These are phyloP conservation scores for Colletotrichum destructivum DNA, from an alignment of 2,329 filamentous ascomycete species.

Conservation along the genomic window DNA sequence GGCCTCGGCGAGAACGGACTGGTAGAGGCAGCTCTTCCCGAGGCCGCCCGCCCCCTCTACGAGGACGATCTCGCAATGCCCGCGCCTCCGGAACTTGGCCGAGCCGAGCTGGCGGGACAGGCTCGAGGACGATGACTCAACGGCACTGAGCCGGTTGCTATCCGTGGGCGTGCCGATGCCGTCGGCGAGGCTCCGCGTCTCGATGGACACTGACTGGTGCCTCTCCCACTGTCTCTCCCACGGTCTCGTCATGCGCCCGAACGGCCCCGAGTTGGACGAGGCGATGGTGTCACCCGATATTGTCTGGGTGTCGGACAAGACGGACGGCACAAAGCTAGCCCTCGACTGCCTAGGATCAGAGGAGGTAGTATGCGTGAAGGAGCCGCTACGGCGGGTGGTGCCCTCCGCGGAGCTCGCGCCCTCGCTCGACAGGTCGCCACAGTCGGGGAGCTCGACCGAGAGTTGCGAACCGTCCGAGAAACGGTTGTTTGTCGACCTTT, in stretches of 20 bases:
- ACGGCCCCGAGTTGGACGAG: slow-evolving; percentile 59
- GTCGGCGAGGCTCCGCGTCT: slow-evolving; percentile 64
- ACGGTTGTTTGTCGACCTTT: slow-evolving; percentile 59
- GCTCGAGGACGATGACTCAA: slow-evolving; percentile 64
- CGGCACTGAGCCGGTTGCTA: slow-evolving; percentile 58
- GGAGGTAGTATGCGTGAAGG: slow-evolving; percentile 62
- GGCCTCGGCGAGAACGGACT: slow-evolving; percentile 74
- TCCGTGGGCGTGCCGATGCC: slow-evolving; percentile 56
- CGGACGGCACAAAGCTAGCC: slow-evolving; percentile 58
- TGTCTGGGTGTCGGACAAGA: slow-evolving; percentile 58
- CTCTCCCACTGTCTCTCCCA: slow-evolving; percentile 73
- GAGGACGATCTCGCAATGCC: slow-evolving; percentile 75
- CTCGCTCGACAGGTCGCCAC: slow-evolving; percentile 71
- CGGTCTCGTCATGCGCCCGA: slow-evolving; percentile 57
- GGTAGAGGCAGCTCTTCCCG: slow-evolving; percentile 77
- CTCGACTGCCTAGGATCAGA: slow-evolving; percentile 59
- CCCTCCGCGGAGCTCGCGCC: slow-evolving; percentile 72
- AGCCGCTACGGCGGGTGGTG: slow-evolving; percentile 63
- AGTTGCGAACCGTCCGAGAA: slow-evolving; percentile 69
- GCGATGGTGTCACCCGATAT: slow-evolving; percentile 63
- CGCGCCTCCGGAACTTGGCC: slow-evolving; percentile 72
- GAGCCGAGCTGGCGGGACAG: slow-evolving; percentile 69
- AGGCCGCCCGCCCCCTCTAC: slow-evolving; percentile 74
- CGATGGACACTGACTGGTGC: slow-evolving; percentile 66
- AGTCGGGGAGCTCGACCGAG: slow-evolving; percentile 65